These are phyloP conservation scores for Epichloe scottii DNA, from an alignment of 2,329 filamentous ascomycete species.

Conservation along the genomic window DNA sequence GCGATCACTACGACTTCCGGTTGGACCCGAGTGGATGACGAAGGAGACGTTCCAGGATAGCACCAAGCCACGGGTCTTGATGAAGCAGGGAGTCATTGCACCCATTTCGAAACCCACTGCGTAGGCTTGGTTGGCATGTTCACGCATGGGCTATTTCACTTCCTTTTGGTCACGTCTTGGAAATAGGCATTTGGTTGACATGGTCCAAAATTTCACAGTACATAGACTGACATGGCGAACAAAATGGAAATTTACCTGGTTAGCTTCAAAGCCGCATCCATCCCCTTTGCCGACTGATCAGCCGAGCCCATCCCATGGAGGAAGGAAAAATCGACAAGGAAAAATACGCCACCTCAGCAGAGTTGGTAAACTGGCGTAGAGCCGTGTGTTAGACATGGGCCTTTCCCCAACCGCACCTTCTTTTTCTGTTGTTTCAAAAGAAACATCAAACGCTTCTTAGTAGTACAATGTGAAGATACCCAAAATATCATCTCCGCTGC, in stretches of 20 bases:
- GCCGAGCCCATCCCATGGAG: too few species aligned
- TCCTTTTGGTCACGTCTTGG: not conserved
- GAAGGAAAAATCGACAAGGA: not conserved
- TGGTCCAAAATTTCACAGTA: not conserved
- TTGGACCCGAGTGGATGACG: slow-evolving; percentile 93
- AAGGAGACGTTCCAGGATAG: slow-evolving; percentile 85
- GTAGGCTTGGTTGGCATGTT: slow-evolving; percentile 10
- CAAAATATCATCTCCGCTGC: not conserved
- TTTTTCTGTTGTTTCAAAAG: not conserved
- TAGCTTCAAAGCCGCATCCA: not conserved
- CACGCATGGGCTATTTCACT: not conserved
- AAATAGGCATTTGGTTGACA: not conserved
- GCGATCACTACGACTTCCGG: slow-evolving; percentile 68
- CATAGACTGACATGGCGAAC: not conserved
- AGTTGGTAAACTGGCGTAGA: not conserved
- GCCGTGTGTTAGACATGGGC: not conserved
- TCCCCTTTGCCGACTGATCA: not conserved
- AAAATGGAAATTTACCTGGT: not conserved
- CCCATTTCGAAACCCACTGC: slow-evolving; percentile 67
- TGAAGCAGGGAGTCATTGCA: slow-evolving; percentile 83
- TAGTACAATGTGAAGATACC: not conserved
- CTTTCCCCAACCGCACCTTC: too few species aligned
- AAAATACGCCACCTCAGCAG: not conserved
- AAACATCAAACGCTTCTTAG: not conserved
- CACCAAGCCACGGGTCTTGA: slow-evolving; percentile 77